These are phyloP conservation scores for Blastomyces silverae DNA, from an alignment of 2,329 filamentous ascomycete genomes.

Conservation along the genomic window DNA sequence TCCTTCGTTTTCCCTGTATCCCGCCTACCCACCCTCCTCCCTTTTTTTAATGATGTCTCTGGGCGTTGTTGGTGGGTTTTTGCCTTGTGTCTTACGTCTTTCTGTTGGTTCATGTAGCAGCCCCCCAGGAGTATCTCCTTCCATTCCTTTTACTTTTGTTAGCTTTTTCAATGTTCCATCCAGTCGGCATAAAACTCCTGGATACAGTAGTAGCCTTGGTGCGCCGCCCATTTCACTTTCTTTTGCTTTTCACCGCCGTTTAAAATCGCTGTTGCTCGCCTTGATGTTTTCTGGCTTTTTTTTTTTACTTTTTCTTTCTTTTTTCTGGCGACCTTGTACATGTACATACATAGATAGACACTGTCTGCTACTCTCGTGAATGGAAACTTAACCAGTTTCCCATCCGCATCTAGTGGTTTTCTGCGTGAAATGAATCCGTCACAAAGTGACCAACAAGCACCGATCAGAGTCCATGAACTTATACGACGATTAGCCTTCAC, in stretches of 20 bases:
- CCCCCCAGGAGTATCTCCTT: not conserved
- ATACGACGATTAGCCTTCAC: no score
- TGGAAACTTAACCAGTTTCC: not conserved
- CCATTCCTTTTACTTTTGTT: not conserved
- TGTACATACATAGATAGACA: not conserved
- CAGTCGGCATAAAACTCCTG: not conserved
- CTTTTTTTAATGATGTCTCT: not conserved
- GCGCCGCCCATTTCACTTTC: not conserved
- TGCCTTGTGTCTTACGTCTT: not conserved
- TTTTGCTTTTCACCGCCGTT: not conserved
- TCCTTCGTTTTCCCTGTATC: not conserved
- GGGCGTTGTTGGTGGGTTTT: not conserved
- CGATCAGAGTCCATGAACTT: no score
- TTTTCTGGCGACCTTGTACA: not conserved
- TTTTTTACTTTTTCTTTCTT: not conserved
- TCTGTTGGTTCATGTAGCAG: not conserved
- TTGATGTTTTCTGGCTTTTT: not conserved
- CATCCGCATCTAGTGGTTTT: not conserved
- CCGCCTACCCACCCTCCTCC: not conserved
- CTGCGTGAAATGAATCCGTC: not conserved
- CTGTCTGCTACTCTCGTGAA: not conserved
- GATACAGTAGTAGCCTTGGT: not conserved
- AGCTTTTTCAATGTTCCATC: not conserved
- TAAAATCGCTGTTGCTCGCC: not conserved
- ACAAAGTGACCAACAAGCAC: not conserved